These are phyloP conservation scores for Podospora appendiculata DNA, from an alignment of 495 filamentous ascomycete genomes.

Conservation along the genomic window DNA sequence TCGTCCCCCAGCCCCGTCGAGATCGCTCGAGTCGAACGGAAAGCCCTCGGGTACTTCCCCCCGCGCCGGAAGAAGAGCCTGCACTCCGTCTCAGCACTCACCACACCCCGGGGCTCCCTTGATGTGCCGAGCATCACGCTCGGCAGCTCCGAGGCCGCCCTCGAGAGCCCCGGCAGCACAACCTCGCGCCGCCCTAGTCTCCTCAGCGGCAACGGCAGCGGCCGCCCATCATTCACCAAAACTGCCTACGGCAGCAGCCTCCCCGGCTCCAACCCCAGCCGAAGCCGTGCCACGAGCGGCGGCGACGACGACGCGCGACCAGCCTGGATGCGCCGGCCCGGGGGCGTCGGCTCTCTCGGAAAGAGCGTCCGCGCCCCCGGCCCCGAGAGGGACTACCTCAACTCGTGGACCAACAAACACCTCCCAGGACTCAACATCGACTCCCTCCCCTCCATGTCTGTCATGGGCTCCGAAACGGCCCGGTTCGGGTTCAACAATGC, in stretches of 20 bases:
- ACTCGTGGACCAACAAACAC: constrained; percentile 69
- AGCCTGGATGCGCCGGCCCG: constrained; percentile 64
- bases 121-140: constrained; percentile 43
- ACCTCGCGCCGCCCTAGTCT: constrained; percentile 34
- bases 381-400: constrained; percentile 72
- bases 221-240: neutral
- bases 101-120: constrained; percentile 55
- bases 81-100: constrained; percentile 45
- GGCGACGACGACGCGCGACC: constrained; percentile 24
- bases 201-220: constrained; percentile 4
- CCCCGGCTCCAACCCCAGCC: constrained; percentile 11
- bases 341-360: constrained; percentile 75
- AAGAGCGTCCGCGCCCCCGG: constrained; percentile 62
- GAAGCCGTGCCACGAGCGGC: constrained; percentile 24
- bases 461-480: constrained; percentile 41
- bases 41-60: constrained; percentile 84
- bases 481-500: constrained; percentile 39
- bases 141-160: constrained; percentile 23
- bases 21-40: constrained; percentile 76
- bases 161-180: constrained; percentile 26
- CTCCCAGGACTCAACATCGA: constrained; percentile 62
- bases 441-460: constrained; percentile 44
- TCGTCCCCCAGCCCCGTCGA: constrained; percentile 62
- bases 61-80: constrained; percentile 74
- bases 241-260: constrained; percentile 8